Percentiles rank a stretch among this genome's conserved stretches.
Evolutionary conservation across 345 rosid genomes (phyloP).

Genomic region (Rhodamnia argentea): DNA sequence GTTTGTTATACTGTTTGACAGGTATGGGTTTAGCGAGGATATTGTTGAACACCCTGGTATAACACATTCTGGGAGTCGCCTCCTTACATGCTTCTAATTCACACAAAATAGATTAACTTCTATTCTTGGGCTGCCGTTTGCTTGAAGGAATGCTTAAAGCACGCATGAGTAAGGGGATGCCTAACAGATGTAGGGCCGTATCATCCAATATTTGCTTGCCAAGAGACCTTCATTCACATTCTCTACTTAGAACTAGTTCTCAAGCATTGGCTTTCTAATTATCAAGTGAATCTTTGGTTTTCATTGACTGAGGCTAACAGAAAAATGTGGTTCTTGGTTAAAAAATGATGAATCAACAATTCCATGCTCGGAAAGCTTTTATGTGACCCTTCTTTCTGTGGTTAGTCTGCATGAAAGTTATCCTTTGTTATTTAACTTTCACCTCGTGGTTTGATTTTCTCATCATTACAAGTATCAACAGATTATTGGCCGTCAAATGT

Average conservation of each 20-base stretch:
- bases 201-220: neutral
- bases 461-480: slow-evolving; percentile 20
- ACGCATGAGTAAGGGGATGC: neutral
- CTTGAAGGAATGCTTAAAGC: neutral
- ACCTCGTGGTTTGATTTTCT: neutral
- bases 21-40: slow-evolving; percentile 92
- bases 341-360: neutral
- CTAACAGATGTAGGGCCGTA: neutral
- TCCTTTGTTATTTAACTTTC: neutral
- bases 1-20: slow-evolving; percentile 19
- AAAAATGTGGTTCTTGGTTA: neutral
- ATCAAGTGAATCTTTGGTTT: neutral
- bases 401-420: neutral
- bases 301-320: neutral
- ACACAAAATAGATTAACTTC: neutral
- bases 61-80: neutral
- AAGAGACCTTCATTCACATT: neutral
- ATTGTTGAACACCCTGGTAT: slow-evolving; percentile 87
- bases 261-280: neutral
- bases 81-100: neutral
- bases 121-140: neutral
- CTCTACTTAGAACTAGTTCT: neutral
- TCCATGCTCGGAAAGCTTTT: neutral
- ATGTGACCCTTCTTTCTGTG: neutral
- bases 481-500: slow-evolving; percentile 79